Evolutionary conservation across 2,329 filamentous ascomycete species (phyloP).

Genomic region (Fusarium denticulatum): DNA sequence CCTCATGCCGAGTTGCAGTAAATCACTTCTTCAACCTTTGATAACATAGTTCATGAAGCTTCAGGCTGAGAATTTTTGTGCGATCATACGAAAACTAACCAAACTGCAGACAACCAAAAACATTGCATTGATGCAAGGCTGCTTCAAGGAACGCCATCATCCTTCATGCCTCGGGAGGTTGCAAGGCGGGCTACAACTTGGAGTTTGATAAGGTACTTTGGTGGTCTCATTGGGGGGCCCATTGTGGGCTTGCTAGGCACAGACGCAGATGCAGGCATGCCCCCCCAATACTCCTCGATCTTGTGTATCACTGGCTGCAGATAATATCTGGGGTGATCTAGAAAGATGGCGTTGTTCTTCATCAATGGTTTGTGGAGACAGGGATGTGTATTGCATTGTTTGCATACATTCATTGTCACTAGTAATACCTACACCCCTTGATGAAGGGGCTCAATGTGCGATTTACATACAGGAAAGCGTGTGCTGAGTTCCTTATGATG

Average conservation of each 20-base stretch:
- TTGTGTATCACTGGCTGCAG: conserved; percentile 29
- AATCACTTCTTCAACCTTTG: conserved; percentile 5
- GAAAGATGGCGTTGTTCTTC: conserved; percentile 12
- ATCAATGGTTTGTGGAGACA: background rate
- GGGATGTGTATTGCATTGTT: background rate
- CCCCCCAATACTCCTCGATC: conserved; percentile 28
- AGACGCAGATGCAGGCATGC: conserved; percentile 10
- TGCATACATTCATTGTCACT: background rate
- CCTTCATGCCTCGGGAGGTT: background rate
- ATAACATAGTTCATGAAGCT: background rate
- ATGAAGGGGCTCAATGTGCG: background rate
- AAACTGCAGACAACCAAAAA: background rate
- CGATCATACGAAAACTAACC: background rate
- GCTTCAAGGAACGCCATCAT: background rate
- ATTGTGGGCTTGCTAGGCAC: conserved; percentile 18
- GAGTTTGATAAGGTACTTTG: background rate
- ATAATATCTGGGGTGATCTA: conserved; percentile 14
- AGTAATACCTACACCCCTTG: background rate
- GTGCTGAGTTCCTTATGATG: background rate
- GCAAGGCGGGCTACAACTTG: background rate
- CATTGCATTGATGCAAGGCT: too few species aligned
- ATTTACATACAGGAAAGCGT: background rate
- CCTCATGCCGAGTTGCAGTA: background rate
- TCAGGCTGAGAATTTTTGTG: background rate
- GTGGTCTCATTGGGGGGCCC: conserved; percentile 29